Evolutionary conservation across 2,329 filamentous ascomycete genomes (phyloP).

Genomic region (Pyricularia grisea): DNA sequence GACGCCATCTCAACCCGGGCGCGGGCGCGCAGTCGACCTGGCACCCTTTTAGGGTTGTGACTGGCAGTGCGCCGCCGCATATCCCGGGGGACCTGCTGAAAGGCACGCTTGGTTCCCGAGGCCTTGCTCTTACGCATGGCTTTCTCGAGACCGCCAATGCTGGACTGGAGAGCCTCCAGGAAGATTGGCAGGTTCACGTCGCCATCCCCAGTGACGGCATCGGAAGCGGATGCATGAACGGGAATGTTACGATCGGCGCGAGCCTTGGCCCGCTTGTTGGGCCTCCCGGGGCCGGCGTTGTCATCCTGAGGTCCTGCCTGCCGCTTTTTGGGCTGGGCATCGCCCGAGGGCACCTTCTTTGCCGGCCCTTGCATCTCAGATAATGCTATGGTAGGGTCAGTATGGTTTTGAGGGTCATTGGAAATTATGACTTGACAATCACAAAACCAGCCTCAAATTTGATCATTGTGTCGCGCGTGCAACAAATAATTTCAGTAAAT

Average conservation of each 20-base stretch:
- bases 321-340: background rate
- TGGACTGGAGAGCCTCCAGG: constrained; percentile 75
- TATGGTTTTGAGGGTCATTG: background rate
- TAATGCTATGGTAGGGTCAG: background rate
- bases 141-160: constrained; percentile 76
- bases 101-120: constrained; percentile 59
- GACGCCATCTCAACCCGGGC: constrained; percentile 70
- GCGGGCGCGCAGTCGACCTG: constrained; percentile 61
- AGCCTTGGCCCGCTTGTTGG: constrained; percentile 3
- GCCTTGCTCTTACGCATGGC: constrained; percentile 69
- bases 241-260: background rate
- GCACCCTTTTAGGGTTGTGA: constrained; percentile 88
- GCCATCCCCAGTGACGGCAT: constrained; percentile 53
- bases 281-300: background rate
- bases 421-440: background rate
- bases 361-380: background rate
- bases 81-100: constrained; percentile 80
- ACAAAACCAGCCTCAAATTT: background rate
- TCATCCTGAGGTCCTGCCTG: background rate
- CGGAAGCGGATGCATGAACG: constrained; percentile 21
- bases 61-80: constrained; percentile 83
- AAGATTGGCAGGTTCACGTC: constrained; percentile 81
- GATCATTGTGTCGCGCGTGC: background rate
- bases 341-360: background rate
- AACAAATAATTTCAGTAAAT: background rate